phyloP scores from a whole-genome alignment of 2,329 filamentous ascomycete species.

The Grosmannia huntii region DNA sequence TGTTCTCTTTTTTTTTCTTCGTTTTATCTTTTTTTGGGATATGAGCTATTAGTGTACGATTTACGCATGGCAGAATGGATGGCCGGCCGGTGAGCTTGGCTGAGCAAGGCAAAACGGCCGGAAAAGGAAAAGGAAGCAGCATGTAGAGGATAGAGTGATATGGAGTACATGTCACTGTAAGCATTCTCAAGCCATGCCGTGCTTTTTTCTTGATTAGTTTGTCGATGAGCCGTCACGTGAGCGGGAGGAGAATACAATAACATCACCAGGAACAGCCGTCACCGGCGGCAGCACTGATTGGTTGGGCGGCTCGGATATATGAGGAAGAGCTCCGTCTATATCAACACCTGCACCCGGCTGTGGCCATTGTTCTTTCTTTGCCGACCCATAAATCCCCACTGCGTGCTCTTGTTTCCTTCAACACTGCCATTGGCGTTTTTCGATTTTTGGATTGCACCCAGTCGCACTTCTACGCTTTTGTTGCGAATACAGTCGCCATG shows the following conservation, averaged over 20 bases:
- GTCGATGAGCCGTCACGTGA: not conserved
- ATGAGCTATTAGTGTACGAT: not conserved
- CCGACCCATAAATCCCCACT: not conserved
- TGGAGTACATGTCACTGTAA: not conserved
- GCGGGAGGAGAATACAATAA: not conserved
- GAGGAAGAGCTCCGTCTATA: not conserved
- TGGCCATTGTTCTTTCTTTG: not conserved
- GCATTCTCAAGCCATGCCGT: not conserved
- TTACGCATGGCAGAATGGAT: not conserved
- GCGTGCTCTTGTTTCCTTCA: not conserved
- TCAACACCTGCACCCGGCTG: not conserved
- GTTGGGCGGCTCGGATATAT: not conserved
- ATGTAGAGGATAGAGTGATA: not conserved
- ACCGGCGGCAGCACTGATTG: not conserved
- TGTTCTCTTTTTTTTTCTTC: not conserved
- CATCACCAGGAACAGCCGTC: not conserved
- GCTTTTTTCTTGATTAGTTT: not conserved
- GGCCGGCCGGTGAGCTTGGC: not conserved
- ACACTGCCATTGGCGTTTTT: not conserved
- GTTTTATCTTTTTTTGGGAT: not conserved
- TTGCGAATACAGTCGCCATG: slow-evolving; percentile 32
- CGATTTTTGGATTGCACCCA: not conserved
- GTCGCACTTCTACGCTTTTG: not conserved
- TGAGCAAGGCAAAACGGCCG: not conserved
- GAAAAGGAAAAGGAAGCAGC: not conserved